Evolutionary conservation across 306 rosid species (phyloP).

Genomic region (Comarum palustre): DNA sequence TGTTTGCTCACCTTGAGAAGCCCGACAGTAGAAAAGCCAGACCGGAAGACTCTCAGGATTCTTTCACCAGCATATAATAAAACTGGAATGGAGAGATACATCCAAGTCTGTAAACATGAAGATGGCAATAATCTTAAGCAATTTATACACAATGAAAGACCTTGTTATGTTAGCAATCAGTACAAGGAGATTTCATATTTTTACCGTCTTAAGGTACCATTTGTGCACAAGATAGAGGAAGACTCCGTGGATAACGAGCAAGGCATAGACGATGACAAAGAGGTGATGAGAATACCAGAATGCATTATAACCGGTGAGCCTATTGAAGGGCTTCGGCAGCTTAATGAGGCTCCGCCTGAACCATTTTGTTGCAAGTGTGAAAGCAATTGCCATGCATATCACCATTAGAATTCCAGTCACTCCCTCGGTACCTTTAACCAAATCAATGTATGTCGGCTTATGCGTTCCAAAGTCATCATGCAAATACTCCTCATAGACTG

Average conservation of each 20-base stretch:
- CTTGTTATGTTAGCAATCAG: not conserved
- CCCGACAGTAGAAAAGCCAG: slow-evolving; percentile 75
- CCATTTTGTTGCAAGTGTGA: slow-evolving; percentile 91
- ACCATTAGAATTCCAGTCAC: slow-evolving; percentile 90
- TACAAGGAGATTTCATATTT: slow-evolving; percentile 11
- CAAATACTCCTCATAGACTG: slow-evolving; percentile 31
- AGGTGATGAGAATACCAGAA: slow-evolving; percentile 99
- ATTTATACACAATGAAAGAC: not conserved
- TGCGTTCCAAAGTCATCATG: slow-evolving; percentile 51
- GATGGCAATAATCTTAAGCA: slow-evolving; percentile 1
- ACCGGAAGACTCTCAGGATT: slow-evolving; percentile 77
- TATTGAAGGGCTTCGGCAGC: slow-evolving; percentile 83
- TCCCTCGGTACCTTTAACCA: slow-evolving; percentile 68
- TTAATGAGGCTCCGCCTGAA: slow-evolving; percentile 78
- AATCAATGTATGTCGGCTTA: slow-evolving; percentile 56
- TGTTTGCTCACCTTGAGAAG: slow-evolving; percentile 67
- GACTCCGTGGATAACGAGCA: slow-evolving; percentile 77
- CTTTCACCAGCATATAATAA: slow-evolving; percentile 93
- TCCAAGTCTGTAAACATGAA: slow-evolving; percentile 75
- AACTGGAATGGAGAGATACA: slow-evolving; percentile 83
- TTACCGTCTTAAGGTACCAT: slow-evolving; percentile 85
- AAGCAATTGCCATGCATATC: slow-evolving; percentile 70
- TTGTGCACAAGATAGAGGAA: slow-evolving; percentile 62
- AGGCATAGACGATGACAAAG: slow-evolving; percentile 77
- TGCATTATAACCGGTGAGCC: slow-evolving; percentile 94